Percentiles rank a stretch among this genome's conserved stretches.
Conservation (phyloP, 148 eudicot genomes). For the Diospyros lotus region DNA sequence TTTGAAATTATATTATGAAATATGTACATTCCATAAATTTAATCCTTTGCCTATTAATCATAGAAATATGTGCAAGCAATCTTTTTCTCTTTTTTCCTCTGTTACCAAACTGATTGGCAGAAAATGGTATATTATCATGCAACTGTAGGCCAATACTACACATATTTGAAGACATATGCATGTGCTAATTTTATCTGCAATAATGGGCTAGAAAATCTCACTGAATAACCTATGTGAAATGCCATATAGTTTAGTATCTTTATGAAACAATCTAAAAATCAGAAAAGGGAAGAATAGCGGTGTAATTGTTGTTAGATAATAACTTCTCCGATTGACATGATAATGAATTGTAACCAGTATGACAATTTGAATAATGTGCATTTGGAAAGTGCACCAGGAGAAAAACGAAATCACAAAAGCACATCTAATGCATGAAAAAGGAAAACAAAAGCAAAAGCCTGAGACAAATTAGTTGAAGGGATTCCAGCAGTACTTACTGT, state of each 20-base stretch:
- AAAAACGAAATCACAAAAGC: too few relatives aligned
- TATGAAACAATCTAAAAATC: neutral
- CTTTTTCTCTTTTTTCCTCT: neutral
- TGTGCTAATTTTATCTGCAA: neutral
- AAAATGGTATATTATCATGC: neutral
- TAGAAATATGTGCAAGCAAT: neutral
- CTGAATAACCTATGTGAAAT: neutral
- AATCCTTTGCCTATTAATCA: neutral
- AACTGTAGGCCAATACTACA: neutral
- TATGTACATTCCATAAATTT: neutral
- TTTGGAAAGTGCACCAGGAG: neutral
- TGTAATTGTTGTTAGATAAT: constrained; percentile 1
- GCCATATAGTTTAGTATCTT: neutral
- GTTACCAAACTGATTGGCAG: neutral
- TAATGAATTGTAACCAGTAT: neutral
- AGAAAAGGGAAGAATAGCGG: neutral
- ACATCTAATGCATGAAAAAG: neutral
- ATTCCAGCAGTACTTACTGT: constrained; percentile 54
- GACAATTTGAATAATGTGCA: neutral
- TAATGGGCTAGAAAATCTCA: neutral
- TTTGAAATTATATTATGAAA: neutral
- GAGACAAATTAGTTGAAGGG: constrained; percentile 3
- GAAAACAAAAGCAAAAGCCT: neutral
- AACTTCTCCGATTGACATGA: neutral
- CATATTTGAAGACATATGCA: neutral